Base-by-base conservation (phyloP, 139 green algal species). In the Chlamydomonas applanata region DNA sequence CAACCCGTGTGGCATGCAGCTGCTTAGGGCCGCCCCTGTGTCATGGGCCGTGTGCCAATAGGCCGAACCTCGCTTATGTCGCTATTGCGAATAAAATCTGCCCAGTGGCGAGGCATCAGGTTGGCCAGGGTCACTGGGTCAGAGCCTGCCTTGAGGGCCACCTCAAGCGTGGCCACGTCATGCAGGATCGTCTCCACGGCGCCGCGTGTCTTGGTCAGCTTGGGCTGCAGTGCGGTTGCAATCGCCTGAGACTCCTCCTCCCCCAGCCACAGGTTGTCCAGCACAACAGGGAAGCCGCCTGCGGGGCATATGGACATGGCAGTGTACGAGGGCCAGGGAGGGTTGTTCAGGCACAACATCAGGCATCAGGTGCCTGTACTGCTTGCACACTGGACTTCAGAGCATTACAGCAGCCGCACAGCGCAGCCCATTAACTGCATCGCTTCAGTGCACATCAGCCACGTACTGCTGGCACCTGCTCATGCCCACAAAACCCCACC, bases 71-170 rank as follows among this genome's bases (percentile, higher is more conserved):
- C 74, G 0, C 2, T 29, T 0, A 74, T 71, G 34, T 74, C 71
- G 4, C 76, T 83, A 71, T 91, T 92, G 32, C 93, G 87, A 54
- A 98, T 91, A 79, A 97, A 97, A 62, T 93, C 83, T 11, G 86
- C 81, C 93, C 93, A 98, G 61, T 91, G 79, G n/a, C 77, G 73
- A 0, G 92, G 91, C 91, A 97, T 88, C 27, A 95, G 77, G 72
- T 94, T 90, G 19, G 93, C 89, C 56, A 97, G 79, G 0, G 88
- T 79, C 1, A 95, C 85, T 3, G 88, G 77, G 40, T 96, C 87
- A 7, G 79, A 76, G 13, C 78, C 63, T 2, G 67, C 45, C 30
- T 80, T 49, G 27, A 95, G 76, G 33, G 86, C 80, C 67, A 91
- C 82, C 85, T 94, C 83, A 1, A 95, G 82, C 53, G 54, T 53